A percentile compares a stretch with the other conserved stretches of the same genome.
Conservation (phyloP, 2,329 filamentous ascomycete genomes). For the Setomelanomma holmii region DNA sequence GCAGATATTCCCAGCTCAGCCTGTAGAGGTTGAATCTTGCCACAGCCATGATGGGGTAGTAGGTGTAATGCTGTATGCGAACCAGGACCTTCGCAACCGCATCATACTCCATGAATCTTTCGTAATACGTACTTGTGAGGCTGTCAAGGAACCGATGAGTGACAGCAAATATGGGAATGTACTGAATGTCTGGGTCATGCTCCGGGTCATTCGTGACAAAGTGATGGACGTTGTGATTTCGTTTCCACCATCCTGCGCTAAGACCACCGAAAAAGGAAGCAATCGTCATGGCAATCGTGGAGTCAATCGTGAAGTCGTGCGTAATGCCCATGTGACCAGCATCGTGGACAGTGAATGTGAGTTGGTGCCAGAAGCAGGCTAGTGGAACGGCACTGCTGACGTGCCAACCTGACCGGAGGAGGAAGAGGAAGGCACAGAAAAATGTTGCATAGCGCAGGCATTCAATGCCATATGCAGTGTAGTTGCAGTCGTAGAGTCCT, state of each 20-base stretch:
- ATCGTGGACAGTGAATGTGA: conserved; percentile 93
- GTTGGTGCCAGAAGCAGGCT: conserved; percentile 90
- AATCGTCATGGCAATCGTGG: conserved; percentile 85
- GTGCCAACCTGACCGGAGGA: conserved; percentile 53
- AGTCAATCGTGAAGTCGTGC: conserved; percentile 83
- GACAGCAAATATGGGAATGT: conserved; percentile 73
- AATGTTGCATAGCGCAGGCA: conserved; percentile 73
- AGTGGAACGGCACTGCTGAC: conserved; percentile 74
- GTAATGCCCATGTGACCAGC: conserved; percentile 98
- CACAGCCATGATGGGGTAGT: conserved; percentile 72
- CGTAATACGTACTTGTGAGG: conserved; percentile 70
- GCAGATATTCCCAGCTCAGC: conserved; percentile 70
- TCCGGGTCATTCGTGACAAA: conserved; percentile 95
- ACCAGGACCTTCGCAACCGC: conserved; percentile 65
- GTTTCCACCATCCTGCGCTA: conserved; percentile 96
- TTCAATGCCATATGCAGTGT: conserved; percentile 79
- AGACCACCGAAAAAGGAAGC: conserved; percentile 89
- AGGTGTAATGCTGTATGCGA: conserved; percentile 69
- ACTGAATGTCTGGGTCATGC: conserved; percentile 92
- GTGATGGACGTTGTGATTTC: conserved; percentile 94
- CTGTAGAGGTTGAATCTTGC: conserved; percentile 77
- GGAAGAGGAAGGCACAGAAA: conserved; percentile 64
- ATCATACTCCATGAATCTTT: conserved; percentile 70
- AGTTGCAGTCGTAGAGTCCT: conserved; percentile 85
- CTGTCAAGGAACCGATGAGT: conserved; percentile 70